These are phyloP conservation scores for Colletotrichum sp. DNA, from an alignment of 2,329 filamentous ascomycete species.

Conservation along the genomic window DNA sequence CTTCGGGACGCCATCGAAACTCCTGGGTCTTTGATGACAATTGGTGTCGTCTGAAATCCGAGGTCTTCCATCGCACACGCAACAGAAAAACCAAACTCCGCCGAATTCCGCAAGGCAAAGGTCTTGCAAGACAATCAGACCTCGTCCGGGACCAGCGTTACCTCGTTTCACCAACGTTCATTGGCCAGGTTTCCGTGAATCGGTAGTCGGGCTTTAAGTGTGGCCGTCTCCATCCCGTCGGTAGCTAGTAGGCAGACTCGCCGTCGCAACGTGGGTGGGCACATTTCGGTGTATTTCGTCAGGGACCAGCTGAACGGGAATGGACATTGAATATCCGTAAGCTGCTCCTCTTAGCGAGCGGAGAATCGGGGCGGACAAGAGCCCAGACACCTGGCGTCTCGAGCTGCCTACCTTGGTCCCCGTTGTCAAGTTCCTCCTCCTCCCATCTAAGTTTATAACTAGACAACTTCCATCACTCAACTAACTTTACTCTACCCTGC, in stretches of 20 bases:
- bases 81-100: background rate
- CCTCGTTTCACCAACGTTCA: background rate
- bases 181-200: background rate
- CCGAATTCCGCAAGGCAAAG: background rate
- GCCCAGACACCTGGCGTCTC: slow-evolving; percentile 2
- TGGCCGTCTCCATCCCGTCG: background rate
- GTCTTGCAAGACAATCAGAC: background rate
- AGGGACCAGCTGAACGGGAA: background rate
- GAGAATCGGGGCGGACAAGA: background rate
- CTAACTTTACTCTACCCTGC: background rate
- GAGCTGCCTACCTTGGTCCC: background rate
- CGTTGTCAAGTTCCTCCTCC: background rate
- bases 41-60: background rate
- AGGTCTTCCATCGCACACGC: background rate
- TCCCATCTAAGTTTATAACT: background rate
- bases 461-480: background rate
- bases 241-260: background rate
- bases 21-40: background rate
- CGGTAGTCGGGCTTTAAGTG: background rate
- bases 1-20: background rate
- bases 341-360: background rate
- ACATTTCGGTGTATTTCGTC: background rate
- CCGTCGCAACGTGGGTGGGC: background rate
- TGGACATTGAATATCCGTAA: background rate
- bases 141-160: background rate